These are phyloP conservation scores for Fusarium fracticaudum DNA, from an alignment of 2,329 filamentous ascomycete species.

Conservation along the genomic window DNA sequence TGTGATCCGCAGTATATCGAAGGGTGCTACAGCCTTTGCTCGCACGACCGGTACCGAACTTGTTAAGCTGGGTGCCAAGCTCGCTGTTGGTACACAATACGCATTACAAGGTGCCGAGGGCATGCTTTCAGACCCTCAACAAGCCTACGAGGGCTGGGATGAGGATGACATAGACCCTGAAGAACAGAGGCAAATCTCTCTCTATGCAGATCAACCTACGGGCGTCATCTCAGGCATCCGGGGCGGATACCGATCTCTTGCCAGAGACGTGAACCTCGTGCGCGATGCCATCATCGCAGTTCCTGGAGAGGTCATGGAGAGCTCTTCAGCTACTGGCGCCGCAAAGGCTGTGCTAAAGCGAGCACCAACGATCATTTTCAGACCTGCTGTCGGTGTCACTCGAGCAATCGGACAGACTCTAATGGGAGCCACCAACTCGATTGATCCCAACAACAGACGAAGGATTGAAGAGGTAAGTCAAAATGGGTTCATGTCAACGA, in stretches of 20 bases:
- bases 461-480: slow-evolving; percentile 89
- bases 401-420: slow-evolving; percentile 90
- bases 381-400: slow-evolving; percentile 89
- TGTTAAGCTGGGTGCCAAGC: slow-evolving; percentile 92
- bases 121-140: slow-evolving; percentile 66
- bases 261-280: slow-evolving; percentile 86
- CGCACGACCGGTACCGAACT: slow-evolving; percentile 93
- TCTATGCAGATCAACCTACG: slow-evolving; percentile 94
- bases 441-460: slow-evolving; percentile 84
- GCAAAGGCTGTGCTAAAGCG: slow-evolving; percentile 80
- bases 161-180: slow-evolving; percentile 73
- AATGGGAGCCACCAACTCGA: slow-evolving; percentile 88
- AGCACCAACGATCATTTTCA: slow-evolving; percentile 91
- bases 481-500: not conserved
- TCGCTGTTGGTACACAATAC: slow-evolving; percentile 95
- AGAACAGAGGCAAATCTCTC: slow-evolving; percentile 81
- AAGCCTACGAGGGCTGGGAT: slow-evolving; percentile 57
- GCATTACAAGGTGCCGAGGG: slow-evolving; percentile 89
- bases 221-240: slow-evolving; percentile 87
- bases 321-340: slow-evolving; percentile 80
- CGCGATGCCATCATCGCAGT: slow-evolving; percentile 94
- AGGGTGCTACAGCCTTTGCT: slow-evolving; percentile 89
- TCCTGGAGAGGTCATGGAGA: slow-evolving; percentile 90
- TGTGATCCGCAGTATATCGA: slow-evolving; percentile 89
- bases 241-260: slow-evolving; percentile 82